Conservation (phyloP, 2,329 filamentous ascomycete genomes). For the Diplodia corticola region DNA sequence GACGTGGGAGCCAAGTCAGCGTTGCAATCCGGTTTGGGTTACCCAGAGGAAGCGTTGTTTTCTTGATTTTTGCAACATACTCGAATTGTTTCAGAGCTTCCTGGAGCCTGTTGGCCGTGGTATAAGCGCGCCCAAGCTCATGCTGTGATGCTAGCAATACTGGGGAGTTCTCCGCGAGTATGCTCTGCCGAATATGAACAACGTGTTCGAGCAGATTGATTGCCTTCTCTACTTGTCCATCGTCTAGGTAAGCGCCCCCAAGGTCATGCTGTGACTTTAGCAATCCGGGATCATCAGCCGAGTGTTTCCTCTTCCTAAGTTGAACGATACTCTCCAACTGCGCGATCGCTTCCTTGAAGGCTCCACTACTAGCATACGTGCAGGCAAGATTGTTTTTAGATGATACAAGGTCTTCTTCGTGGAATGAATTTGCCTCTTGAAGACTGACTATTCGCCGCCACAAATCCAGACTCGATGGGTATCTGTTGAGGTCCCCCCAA, state of each 20-base stretch:
- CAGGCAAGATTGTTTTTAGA: not conserved
- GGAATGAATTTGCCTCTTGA: not conserved
- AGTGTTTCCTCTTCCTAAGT: not conserved
- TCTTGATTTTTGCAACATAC: not conserved
- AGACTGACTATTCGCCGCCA: not conserved
- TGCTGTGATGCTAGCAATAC: not conserved
- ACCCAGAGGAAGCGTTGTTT: not conserved
- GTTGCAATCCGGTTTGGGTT: not conserved
- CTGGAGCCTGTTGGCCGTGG: not conserved
- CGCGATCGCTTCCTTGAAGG: not conserved
- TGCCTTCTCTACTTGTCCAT: not conserved
- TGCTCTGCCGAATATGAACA: not conserved
- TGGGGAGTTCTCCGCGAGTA: not conserved
- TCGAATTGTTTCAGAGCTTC: not conserved
- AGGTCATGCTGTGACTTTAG: not conserved
- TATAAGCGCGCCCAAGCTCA: not conserved
- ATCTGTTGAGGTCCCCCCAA: not conserved
- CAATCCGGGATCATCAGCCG: not conserved
- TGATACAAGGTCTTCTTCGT: not conserved
- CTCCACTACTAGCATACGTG: not conserved
- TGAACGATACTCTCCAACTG: not conserved
- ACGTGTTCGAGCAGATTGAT: not conserved
- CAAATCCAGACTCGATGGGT: not conserved
- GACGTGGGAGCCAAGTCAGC: not conserved
- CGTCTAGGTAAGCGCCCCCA: not conserved